Percentiles rank a stretch among this genome's conserved stretches.
These are phyloP conservation scores for Plasmodiophora brassicae DNA, from an alignment of 208 protist genomes.

Conservation along the genomic window DNA sequence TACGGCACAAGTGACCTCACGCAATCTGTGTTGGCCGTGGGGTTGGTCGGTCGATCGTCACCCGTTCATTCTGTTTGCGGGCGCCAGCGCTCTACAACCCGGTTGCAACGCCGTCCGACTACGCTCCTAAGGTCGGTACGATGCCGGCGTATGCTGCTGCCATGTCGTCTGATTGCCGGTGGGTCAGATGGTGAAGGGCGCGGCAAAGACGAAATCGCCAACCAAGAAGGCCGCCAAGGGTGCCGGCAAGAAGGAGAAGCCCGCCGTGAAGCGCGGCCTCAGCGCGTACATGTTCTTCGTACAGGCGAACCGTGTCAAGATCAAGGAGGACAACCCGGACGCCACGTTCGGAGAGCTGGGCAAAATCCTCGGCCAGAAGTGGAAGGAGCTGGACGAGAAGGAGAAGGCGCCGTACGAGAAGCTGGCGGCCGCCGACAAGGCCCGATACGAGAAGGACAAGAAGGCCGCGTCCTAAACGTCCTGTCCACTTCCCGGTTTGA, in stretches of 20 bases:
- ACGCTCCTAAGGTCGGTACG: too few relatives aligned
- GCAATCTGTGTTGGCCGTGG: too few relatives aligned
- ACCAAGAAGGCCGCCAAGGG: not conserved
- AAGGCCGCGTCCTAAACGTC: not conserved
- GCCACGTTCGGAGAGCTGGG: not conserved
- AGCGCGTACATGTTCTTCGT: conserved; percentile 42
- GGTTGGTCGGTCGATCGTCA: too few relatives aligned
- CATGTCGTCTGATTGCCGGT: too few relatives aligned
- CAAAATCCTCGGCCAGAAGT: conserved; percentile 43
- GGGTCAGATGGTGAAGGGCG: conserved; percentile 11
- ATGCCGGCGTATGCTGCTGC: too few relatives aligned
- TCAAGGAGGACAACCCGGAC: conserved; percentile 4
- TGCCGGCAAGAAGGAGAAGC: conserved; percentile 1
- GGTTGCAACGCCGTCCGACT: too few relatives aligned
- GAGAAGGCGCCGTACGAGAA: conserved; percentile 43
- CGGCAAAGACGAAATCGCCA: not conserved
- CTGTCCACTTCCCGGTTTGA: too few relatives aligned
- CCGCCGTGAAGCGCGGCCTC: conserved; percentile 6
- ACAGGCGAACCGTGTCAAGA: conserved; percentile 26
- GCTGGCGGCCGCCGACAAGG: conserved; percentile 8
- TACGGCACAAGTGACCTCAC: too few relatives aligned
- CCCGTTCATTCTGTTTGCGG: too few relatives aligned
- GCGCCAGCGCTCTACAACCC: too few relatives aligned
- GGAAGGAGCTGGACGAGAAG: conserved; percentile 37
- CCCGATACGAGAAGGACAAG: conserved; percentile 26